Evolutionary conservation across 2,329 filamentous ascomycete genomes (phyloP).

Genomic region (Epichloe glyceriae): DNA sequence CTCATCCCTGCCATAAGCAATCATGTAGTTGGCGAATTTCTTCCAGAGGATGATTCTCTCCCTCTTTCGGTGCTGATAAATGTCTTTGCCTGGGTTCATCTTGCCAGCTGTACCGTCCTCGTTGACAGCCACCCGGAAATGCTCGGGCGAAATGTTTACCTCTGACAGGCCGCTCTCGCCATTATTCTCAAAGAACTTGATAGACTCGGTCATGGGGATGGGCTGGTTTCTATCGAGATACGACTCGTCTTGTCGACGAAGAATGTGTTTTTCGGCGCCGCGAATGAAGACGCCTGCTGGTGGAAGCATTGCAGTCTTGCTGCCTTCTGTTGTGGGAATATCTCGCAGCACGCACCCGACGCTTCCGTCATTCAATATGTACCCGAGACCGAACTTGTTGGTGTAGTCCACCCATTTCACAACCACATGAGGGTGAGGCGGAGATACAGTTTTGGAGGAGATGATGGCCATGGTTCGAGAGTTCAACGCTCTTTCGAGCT

Average conservation of each 20-base stretch:
- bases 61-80: conserved; percentile 52
- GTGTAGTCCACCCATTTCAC: conserved; percentile 84
- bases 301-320: conserved; percentile 41
- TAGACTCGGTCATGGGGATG: conserved; percentile 46
- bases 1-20: conserved; percentile 61
- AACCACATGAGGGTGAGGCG: conserved; percentile 49
- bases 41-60: conserved; percentile 57
- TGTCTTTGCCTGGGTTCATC: conserved; percentile 48
- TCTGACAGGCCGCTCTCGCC: conserved; percentile 49
- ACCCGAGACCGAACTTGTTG: conserved; percentile 74
- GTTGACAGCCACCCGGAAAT: conserved; percentile 42
- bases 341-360: conserved; percentile 57
- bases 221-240: conserved; percentile 48
- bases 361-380: conserved; percentile 70
- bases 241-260: conserved; percentile 41
- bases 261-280: conserved; percentile 57
- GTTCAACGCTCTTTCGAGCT: conserved; percentile 50
- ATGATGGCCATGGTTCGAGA: conserved; percentile 49
- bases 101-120: conserved; percentile 47
- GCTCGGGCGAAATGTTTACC: conserved; percentile 50
- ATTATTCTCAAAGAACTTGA: conserved; percentile 65
- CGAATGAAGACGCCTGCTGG: conserved; percentile 61
- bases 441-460: conserved; percentile 37
- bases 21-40: conserved; percentile 65
- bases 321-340: conserved; percentile 38